These are phyloP conservation scores for Solanum chaucha DNA, from an alignment of 257 asterid species.

Conservation along the genomic window DNA sequence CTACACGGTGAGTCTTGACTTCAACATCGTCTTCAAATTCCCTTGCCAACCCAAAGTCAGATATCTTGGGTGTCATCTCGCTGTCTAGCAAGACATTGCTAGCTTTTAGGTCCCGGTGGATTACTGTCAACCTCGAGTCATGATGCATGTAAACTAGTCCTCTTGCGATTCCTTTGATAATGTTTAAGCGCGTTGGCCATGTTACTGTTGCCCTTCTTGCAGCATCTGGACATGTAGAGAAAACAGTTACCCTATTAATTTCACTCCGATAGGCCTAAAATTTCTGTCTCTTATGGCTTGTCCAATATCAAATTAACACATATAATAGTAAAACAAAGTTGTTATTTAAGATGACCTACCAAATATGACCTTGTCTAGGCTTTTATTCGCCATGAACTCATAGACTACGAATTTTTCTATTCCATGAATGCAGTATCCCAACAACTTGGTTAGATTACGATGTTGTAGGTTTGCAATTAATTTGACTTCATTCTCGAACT, in stretches of 20 bases:
- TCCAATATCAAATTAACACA: not conserved
- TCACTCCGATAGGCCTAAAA: not conserved
- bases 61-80: constrained; percentile 36
- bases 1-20: constrained; percentile 20
- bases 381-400: constrained; percentile 32
- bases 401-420: constrained; percentile 27
- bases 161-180: constrained; percentile 30
- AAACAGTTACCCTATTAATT: not conserved
- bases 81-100: constrained; percentile 35
- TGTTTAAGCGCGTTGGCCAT: constrained; percentile 21
- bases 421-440: constrained; percentile 33
- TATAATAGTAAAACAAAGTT: not conserved
- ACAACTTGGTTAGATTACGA: constrained; percentile 26
- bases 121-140: constrained; percentile 29
- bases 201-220: constrained; percentile 4
- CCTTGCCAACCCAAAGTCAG: constrained; percentile 38
- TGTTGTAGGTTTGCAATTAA: constrained; percentile 30
- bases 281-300: not conserved
- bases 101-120: constrained; percentile 39
- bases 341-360: not conserved
- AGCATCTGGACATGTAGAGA: constrained; percentile 3
- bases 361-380: constrained; percentile 28
- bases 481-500: constrained; percentile 31
- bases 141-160: constrained; percentile 38
- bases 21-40: constrained; percentile 9